These are phyloP conservation scores for Hypomyces rosellus DNA, from an alignment of 2,329 filamentous ascomycete genomes.

Conservation along the genomic window DNA sequence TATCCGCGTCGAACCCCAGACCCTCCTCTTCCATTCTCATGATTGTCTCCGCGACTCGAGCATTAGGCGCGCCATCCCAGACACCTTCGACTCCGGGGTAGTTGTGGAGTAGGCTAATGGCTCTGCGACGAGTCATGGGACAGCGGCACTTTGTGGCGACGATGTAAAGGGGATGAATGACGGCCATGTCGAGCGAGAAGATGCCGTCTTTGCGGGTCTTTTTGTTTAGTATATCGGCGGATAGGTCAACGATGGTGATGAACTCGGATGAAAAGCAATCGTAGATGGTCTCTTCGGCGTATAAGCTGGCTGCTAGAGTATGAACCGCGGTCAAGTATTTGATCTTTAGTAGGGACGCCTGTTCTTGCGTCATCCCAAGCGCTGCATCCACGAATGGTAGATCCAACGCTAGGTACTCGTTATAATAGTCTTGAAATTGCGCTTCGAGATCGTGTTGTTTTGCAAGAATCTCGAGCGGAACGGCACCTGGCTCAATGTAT, in stretches of 20 bases:
- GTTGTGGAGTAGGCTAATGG: conserved; percentile 8
- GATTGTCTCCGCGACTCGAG: conserved; percentile 9
- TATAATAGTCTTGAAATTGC: conserved; percentile 6
- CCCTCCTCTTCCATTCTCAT: conserved; percentile 13
- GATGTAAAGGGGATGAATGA: conserved; percentile 14
- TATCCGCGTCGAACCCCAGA: neutral
- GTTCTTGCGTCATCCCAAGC: neutral
- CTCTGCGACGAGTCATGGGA: conserved; percentile 11
- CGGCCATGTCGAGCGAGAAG: conserved; percentile 12
- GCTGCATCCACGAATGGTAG: neutral
- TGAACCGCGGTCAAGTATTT: conserved; percentile 10
- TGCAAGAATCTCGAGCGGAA: conserved; percentile 5
- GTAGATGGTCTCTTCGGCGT: conserved; percentile 11
- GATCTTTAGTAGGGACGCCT: conserved; percentile 10
- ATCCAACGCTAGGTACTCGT: neutral
- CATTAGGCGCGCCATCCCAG: conserved; percentile 9
- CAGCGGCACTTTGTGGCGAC: conserved; percentile 14
- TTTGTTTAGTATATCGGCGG: neutral
- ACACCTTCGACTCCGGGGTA: conserved; percentile 8
- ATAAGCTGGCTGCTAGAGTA: conserved; percentile 9
- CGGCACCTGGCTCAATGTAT: conserved; percentile 2
- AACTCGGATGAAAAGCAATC: conserved; percentile 10
- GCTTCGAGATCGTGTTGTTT: conserved; percentile 8
- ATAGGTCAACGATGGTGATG: conserved; percentile 9
- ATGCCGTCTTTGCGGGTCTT: neutral